Base-by-base conservation (phyloP, 2,329 filamentous ascomycete genomes). In the Xylaria sp. region DNA sequence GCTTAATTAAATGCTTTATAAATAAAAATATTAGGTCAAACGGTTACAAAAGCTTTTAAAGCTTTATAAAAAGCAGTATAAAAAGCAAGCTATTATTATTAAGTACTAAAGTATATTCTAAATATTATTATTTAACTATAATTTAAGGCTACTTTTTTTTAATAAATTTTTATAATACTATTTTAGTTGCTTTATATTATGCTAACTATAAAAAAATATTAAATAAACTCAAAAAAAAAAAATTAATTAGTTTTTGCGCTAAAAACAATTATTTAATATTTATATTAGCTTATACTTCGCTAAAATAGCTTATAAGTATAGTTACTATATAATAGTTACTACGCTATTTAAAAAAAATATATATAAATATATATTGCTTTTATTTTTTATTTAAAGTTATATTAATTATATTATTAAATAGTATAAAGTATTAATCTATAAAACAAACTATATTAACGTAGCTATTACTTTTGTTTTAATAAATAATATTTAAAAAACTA, bases 201-300 rank as follows among this genome's bases (percentile, higher is more conserved):
- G 13, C 19, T 23, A 21, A 37, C 3, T 37, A 23, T 21, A 49
- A 49, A 49, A 35, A 37, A 33, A 37, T n/a, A 13, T 6, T 15
- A 49, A 37, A n/a, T 13, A 35, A 49, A 49, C 13, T 31, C 23
- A 33, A 17, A 47, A 23, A 23, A n/a, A 49, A 35, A 49, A 35
- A 49, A 47, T 47, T 17, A 49, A 49, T 13, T 49, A 35, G 46
- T 49, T 49, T 37, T 49, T 49, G 23, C n/a, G 29, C 11, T 49
- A 37, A 37, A 49, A 49, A 23, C 9, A 35, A 23, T 8, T 49
- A 15, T 23, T 49, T 21, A 49, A 49, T 37, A 8, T 49, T 49
- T 37, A 35, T 23, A 49, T 1, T 49, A 37, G 29, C 29, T 23
- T 49, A 5, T 23, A 49, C 23, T 23, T 49, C 15, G 1, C 7